Evolutionary conservation across 257 asterid genomes (phyloP).

Genomic region (Linderniella brevidens): DNA sequence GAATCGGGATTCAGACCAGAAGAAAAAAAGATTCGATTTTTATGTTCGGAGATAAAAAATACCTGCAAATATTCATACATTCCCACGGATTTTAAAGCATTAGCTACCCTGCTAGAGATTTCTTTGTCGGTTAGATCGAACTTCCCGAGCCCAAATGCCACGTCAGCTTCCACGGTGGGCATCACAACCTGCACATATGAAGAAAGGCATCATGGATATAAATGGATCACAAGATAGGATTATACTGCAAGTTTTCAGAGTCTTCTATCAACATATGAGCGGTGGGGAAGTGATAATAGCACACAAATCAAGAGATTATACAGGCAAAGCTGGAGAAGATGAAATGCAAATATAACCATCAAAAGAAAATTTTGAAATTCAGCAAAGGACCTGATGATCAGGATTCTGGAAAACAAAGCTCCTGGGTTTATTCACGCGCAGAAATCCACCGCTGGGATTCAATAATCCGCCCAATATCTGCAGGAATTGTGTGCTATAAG

Average conservation of each 20-base stretch:
- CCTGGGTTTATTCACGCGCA: slow-evolving; percentile 60
- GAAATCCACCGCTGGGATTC: slow-evolving; percentile 54
- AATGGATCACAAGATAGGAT: neutral
- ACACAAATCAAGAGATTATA: no score
- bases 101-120: slow-evolving; percentile 48
- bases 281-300: no score
- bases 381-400: slow-evolving; percentile 64
- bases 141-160: slow-evolving; percentile 92
- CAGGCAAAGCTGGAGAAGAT: no score
- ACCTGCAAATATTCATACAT: slow-evolving; percentile 77
- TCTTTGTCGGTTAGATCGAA: slow-evolving; percentile 33
- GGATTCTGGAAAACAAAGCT: slow-evolving; percentile 96
- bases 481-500: neutral
- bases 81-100: slow-evolving; percentile 78
- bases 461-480: slow-evolving; percentile 86
- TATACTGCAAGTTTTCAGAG: no score
- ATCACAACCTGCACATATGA: slow-evolving; percentile 64
- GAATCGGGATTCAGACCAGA: no score
- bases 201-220: slow-evolving; percentile 4
- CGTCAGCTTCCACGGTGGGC: slow-evolving; percentile 99
- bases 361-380: neutral
- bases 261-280: no score
- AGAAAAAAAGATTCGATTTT: no score
- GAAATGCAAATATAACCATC: no score
- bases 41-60: slow-evolving; percentile 9